Conservation (phyloP, 2,329 filamentous ascomycete species). For the Microdochium bolleyi region DNA sequence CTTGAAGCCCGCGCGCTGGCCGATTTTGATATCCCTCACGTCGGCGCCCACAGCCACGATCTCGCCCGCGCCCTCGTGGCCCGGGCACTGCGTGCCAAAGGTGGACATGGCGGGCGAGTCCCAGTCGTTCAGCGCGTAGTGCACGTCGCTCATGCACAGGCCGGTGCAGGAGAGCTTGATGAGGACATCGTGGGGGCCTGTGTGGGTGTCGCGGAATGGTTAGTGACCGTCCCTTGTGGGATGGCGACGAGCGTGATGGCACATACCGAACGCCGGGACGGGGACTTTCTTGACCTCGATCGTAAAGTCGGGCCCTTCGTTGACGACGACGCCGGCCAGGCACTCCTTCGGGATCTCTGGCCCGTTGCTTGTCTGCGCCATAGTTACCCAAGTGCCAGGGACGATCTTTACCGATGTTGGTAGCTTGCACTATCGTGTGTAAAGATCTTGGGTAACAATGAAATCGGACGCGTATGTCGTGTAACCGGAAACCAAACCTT, state of each 20-base stretch:
- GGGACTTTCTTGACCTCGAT: conserved; percentile 37
- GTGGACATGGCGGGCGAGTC: conserved; percentile 5
- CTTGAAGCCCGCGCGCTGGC: conserved; percentile 30
- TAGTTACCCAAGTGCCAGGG: background rate
- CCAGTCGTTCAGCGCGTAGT: conserved; percentile 10
- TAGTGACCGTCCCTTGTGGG: too few relatives aligned
- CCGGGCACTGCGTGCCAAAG: conserved; percentile 10
- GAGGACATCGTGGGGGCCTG: conserved; percentile 9
- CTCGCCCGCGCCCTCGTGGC: conserved; percentile 30
- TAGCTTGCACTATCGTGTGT: too few relatives aligned
- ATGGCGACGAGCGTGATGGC: background rate
- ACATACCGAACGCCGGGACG: conserved; percentile 36
- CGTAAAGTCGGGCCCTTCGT: conserved; percentile 38
- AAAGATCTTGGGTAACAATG: too few relatives aligned
- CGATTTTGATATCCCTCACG: conserved; percentile 20
- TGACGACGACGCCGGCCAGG: conserved; percentile 40
- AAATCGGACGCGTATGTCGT: too few relatives aligned
- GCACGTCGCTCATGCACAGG: conserved; percentile 10
- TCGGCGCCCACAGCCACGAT: conserved; percentile 23
- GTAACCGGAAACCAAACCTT: too few relatives aligned
- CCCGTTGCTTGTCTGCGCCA: background rate
- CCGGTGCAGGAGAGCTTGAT: conserved; percentile 9
- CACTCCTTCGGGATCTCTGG: conserved; percentile 35
- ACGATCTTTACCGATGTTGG: too few relatives aligned
- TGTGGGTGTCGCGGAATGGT: background rate